Conservation (phyloP, 2,329 filamentous ascomycete genomes). For the Ophiostoma sp. region DNA sequence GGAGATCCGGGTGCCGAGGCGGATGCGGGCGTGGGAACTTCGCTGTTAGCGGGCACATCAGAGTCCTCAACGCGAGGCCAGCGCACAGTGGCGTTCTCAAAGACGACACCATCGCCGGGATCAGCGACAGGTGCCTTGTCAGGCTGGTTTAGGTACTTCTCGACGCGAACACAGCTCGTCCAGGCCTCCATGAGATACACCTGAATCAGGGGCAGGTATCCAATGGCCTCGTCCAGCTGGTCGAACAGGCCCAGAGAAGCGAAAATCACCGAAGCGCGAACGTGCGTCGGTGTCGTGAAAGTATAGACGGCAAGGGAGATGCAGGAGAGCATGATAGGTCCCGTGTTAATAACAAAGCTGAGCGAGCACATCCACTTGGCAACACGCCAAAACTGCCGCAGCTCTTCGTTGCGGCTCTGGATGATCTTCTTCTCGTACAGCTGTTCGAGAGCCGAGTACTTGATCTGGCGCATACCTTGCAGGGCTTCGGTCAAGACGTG, state of each 20-base stretch:
- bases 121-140: conserved; percentile 36
- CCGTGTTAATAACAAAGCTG: conserved; percentile 37
- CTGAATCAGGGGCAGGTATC: conserved; percentile 38
- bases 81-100: conserved; percentile 38
- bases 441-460: conserved; percentile 41
- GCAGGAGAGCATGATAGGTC: conserved; percentile 39
- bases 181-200: conserved; percentile 41
- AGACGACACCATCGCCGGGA: conserved; percentile 33
- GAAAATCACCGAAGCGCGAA: conserved; percentile 41
- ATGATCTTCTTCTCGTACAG: conserved; percentile 41
- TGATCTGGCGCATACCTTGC: conserved; percentile 43
- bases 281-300: conserved; percentile 36
- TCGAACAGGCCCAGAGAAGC: conserved; percentile 41
- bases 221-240: conserved; percentile 39
- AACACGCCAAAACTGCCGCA: conserved; percentile 39
- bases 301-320: conserved; percentile 39
- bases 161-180: conserved; percentile 40
- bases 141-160: conserved; percentile 39
- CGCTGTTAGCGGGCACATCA: conserved; percentile 19
- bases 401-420: conserved; percentile 39
- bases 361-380: conserved; percentile 37
- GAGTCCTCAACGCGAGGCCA: conserved; percentile 39
- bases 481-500: conserved; percentile 41
- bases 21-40: background rate
- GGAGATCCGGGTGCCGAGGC: background rate